Evolutionary conservation across 129 eudicot species (phyloP).

Genomic region (Flaveria trinervia): DNA sequence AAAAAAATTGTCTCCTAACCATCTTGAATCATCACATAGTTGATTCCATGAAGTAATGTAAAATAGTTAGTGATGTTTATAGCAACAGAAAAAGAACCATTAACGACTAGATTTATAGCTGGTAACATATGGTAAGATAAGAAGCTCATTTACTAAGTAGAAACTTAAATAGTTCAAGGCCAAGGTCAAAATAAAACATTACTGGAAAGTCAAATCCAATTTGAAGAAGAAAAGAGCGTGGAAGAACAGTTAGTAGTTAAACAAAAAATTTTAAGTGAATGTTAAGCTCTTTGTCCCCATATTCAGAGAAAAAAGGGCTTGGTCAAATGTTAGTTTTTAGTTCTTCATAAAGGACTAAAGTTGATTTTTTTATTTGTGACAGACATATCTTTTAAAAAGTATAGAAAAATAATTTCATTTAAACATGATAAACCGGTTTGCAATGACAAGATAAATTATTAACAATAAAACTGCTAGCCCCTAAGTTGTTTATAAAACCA

Average conservation of each 20-base stretch:
- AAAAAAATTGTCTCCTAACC: too few species aligned
- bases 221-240: not conserved
- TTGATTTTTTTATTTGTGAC: not conserved
- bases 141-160: not conserved
- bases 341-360: not conserved
- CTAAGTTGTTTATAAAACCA: not conserved
- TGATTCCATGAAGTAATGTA: too few species aligned
- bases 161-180: conserved; percentile 2
- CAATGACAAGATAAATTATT: not conserved
- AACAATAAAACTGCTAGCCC: not conserved
- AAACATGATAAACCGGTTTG: not conserved
- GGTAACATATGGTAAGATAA: not conserved
- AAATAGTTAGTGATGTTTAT: too few species aligned
- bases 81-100: too few species aligned
- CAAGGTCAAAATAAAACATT: not conserved
- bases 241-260: not conserved
- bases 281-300: not conserved
- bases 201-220: not conserved
- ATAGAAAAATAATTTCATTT: not conserved
- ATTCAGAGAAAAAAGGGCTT: not conserved
- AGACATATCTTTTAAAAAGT: not conserved
- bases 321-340: too few species aligned
- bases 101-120: too few species aligned
- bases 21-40: too few species aligned
- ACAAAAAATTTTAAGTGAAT: not conserved